phyloP scores from a whole-genome alignment of 2,329 filamentous ascomycete genomes.

The Penicillium glabrum region DNA sequence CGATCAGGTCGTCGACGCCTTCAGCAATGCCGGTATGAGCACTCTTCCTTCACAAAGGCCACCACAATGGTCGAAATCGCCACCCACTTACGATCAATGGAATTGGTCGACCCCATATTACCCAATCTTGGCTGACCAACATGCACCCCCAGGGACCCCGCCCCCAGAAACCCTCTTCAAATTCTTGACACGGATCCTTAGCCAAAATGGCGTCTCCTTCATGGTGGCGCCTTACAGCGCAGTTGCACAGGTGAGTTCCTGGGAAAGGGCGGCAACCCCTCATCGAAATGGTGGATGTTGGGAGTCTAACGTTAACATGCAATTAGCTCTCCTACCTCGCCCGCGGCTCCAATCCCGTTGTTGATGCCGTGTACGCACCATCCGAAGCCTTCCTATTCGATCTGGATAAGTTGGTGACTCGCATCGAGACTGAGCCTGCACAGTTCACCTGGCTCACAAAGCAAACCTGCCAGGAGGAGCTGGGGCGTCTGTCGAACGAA shows the following conservation, averaged over 20 bases:
- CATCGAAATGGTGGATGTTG: not conserved
- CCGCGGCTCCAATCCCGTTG: conserved; percentile 64
- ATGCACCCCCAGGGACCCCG: conserved; percentile 60
- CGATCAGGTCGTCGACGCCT: conserved; percentile 78
- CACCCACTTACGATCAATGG: not conserved
- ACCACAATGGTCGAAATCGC: conserved; percentile 1
- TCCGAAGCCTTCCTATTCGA: conserved; percentile 85
- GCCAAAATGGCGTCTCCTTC: conserved; percentile 69
- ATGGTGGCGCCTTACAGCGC: conserved; percentile 85
- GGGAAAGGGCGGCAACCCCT: not conserved
- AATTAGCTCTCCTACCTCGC: conserved; percentile 71
- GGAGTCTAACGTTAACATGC: conserved; percentile 3
- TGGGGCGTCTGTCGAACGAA: conserved; percentile 64
- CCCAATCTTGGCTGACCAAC: conserved; percentile 27
- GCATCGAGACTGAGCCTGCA: conserved; percentile 56
- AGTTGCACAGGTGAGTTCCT: conserved; percentile 69
- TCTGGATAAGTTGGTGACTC: conserved; percentile 70
- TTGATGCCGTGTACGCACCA: conserved; percentile 77
- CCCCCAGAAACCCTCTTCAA: conserved; percentile 71
- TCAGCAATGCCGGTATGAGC: conserved; percentile 72
- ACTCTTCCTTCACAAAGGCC: not conserved
- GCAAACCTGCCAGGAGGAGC: conserved; percentile 66
- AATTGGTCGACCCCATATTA: conserved; percentile 1
- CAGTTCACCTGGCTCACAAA: conserved; percentile 66
- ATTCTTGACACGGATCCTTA: conserved; percentile 72